Conservation (phyloP, 129 eudicot genomes). For the Erigeron canadensis region DNA sequence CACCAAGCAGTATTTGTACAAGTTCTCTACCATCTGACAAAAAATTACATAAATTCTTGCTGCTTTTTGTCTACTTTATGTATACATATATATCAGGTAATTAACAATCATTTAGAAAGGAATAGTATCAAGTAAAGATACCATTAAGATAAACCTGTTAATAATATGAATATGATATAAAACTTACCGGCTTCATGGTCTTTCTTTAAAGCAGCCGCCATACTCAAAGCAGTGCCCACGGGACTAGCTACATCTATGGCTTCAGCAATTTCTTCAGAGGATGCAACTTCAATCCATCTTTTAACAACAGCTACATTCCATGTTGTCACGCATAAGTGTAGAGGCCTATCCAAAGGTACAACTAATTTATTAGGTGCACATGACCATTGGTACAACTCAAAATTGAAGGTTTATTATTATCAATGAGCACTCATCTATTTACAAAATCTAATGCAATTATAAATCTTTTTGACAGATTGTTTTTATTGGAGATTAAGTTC, state of each 20-base stretch:
- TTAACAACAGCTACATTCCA: slow-evolving; percentile 97
- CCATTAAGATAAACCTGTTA: background rate
- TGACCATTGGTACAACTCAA: background rate
- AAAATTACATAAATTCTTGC: slow-evolving; percentile 12
- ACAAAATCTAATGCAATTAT: background rate
- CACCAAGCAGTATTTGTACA: slow-evolving; percentile 73
- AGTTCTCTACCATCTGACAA: slow-evolving; percentile 89
- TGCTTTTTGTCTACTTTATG: background rate
- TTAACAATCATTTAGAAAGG: background rate
- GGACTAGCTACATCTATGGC: slow-evolving; percentile 86
- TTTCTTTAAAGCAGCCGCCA: slow-evolving; percentile 92
- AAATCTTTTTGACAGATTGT: slow-evolving; percentile 6
- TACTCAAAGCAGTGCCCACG: slow-evolving; percentile 90
- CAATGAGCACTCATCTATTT: background rate
- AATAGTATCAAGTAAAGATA: background rate
- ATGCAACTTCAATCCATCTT: slow-evolving; percentile 92
- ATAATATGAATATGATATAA: slow-evolving; percentile 1
- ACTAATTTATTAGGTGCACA: slow-evolving; percentile 8
- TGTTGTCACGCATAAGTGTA: slow-evolving; percentile 79
- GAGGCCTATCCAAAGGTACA: slow-evolving; percentile 55
- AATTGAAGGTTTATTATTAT: too few species aligned
- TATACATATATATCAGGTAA: background rate
- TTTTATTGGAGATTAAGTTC: slow-evolving; percentile 18
- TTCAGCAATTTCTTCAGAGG: slow-evolving; percentile 62
- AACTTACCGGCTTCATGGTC: slow-evolving; percentile 86